Evolutionary conservation across 2,329 filamentous ascomycete species (phyloP).

Genomic region (Xylaria multiplex): DNA sequence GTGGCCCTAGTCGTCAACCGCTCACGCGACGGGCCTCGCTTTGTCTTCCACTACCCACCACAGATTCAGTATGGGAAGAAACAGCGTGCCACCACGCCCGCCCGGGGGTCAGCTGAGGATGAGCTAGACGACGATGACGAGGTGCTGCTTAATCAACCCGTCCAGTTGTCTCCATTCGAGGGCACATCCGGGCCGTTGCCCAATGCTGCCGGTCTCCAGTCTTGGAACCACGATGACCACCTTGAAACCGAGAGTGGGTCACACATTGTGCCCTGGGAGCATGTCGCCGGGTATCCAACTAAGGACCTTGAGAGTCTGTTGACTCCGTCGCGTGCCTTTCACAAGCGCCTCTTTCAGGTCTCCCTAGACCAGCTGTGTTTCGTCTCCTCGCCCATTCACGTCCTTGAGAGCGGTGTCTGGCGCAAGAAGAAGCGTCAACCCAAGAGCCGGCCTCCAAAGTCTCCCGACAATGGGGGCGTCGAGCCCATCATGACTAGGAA

Average conservation of each 20-base stretch:
- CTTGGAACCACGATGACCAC: conserved; percentile 65
- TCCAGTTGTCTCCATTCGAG: conserved; percentile 51
- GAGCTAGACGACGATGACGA: conserved; percentile 57
- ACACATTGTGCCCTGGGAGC: conserved; percentile 74
- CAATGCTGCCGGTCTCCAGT: conserved; percentile 54
- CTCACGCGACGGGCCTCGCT: conserved; percentile 80
- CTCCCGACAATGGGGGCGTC: conserved; percentile 41
- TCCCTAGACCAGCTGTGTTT: conserved; percentile 82
- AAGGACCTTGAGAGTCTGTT: conserved; percentile 82
- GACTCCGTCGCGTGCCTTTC: conserved; percentile 77
- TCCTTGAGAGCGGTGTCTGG: conserved; percentile 81
- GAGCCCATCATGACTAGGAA: conserved; percentile 39
- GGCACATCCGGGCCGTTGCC: conserved; percentile 46
- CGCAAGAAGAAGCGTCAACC: conserved; percentile 65
- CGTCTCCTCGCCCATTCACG: conserved; percentile 84
- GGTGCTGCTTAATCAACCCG: conserved; percentile 58
- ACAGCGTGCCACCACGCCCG: conserved; percentile 27
- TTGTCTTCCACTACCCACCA: conserved; percentile 91
- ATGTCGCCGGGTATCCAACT: conserved; percentile 77
- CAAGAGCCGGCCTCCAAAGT: conserved; percentile 47
- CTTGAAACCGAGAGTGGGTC: conserved; percentile 65
- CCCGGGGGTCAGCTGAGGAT: conserved; percentile 46
- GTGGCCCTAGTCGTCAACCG: conserved; percentile 79
- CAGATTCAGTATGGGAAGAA: conserved; percentile 57
- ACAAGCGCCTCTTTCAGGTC: conserved; percentile 85